phyloP scores from a whole-genome alignment of 2,329 filamentous ascomycete species.

The Zymoseptoria ardabiliae region DNA sequence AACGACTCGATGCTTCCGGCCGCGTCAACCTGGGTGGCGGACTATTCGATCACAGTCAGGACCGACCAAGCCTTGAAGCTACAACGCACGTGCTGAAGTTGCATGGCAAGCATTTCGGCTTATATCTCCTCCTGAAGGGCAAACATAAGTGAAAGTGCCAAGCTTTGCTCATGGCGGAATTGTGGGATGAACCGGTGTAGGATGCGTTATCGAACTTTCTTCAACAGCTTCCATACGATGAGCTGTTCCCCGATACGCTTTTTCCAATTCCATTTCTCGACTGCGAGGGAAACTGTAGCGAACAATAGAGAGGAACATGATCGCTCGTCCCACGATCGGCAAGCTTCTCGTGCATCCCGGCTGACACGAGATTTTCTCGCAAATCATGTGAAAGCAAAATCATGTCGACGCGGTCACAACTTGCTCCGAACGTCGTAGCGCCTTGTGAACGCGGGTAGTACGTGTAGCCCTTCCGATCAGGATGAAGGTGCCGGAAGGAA shows the following conservation, averaged over 20 bases:
- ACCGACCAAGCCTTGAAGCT: background rate
- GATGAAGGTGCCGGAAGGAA: constrained; percentile 42
- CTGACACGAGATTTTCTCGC: constrained; percentile 31
- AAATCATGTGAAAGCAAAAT: constrained; percentile 39
- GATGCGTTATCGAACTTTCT: too few relatives aligned
- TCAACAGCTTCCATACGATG: background rate
- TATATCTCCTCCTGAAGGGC: too few relatives aligned
- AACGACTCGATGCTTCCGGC: background rate
- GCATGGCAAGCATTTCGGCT: too few relatives aligned
- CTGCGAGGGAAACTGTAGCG: background rate
- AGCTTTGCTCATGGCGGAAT: too few relatives aligned
- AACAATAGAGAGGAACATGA: constrained; percentile 45
- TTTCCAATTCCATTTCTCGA: background rate
- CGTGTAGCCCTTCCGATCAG: constrained; percentile 40
- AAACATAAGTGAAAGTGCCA: too few relatives aligned
- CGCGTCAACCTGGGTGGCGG: too few relatives aligned
- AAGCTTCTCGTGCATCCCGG: constrained; percentile 36
- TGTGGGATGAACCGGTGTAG: too few relatives aligned
- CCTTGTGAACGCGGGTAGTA: constrained; percentile 39
- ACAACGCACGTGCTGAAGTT: background rate
- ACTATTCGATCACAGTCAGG: background rate
- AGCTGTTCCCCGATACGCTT: background rate
- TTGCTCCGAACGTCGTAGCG: constrained; percentile 38
- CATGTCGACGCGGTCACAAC: constrained; percentile 49
- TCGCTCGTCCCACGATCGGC: constrained; percentile 46